phyloP scores from a whole-genome alignment of 208 protist genomes.

The Wallacemonas sp. region DNA sequence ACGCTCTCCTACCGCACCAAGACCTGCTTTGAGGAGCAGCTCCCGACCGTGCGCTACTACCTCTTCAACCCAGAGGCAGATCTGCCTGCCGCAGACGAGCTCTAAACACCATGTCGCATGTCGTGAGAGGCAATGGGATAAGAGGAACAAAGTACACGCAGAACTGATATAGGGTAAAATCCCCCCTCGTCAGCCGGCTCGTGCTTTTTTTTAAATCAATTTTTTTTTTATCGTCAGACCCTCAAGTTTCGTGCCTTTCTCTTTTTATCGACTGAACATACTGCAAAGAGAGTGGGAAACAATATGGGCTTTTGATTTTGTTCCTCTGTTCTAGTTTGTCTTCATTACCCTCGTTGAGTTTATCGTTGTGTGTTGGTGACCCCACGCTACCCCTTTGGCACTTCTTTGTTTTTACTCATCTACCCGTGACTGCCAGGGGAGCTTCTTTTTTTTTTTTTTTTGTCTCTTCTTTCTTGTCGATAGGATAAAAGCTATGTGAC shows the following conservation, averaged over 20 bases:
- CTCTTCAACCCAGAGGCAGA: conserved; percentile 77
- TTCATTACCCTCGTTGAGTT: no score
- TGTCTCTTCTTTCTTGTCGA: conserved; percentile 14
- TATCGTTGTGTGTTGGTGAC: no score
- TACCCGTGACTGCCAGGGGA: no score
- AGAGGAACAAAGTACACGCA: background rate
- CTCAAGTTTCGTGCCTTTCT: no score
- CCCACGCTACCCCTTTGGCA: no score
- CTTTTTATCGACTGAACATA: no score
- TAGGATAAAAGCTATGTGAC: background rate
- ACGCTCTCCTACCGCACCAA: conserved; percentile 83
- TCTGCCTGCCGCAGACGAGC: background rate
- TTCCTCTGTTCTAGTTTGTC: conserved; percentile 4
- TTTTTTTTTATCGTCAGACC: conserved; percentile 24
- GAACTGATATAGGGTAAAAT: background rate
- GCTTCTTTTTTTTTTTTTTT: background rate
- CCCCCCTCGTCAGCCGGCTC: background rate
- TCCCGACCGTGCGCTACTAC: conserved; percentile 87
- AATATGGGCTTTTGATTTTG: background rate
- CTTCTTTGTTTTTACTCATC: no score
- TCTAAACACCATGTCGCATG: background rate
- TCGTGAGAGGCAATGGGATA: no score
- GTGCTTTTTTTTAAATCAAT: background rate
- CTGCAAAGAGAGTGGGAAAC: conserved; percentile 5
- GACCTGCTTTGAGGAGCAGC: conserved; percentile 86